Conservation (phyloP, 345 rosid species). For the Eucalyptus pauciflora region DNA sequence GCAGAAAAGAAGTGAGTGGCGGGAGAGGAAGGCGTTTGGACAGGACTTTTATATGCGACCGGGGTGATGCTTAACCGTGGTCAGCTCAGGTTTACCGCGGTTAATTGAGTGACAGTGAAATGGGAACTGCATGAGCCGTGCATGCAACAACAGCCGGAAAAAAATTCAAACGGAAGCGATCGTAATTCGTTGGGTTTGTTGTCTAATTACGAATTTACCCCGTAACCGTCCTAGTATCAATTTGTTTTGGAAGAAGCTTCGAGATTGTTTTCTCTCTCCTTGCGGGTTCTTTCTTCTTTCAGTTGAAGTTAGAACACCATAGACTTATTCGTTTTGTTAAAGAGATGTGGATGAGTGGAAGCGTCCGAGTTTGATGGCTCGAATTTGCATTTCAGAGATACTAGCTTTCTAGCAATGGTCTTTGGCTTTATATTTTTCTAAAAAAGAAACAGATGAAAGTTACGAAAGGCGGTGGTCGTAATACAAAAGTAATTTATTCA, state of each 20-base stretch:
- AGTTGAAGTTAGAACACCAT: too few relatives aligned
- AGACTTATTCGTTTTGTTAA: too few relatives aligned
- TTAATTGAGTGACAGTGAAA: neutral
- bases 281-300: neutral
- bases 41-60: neutral
- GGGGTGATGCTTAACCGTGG: neutral
- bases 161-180: neutral
- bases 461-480: rapidly evolving
- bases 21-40: neutral
- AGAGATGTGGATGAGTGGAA: too few relatives aligned
- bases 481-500: too few relatives aligned
- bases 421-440: too few relatives aligned
- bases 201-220: neutral
- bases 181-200: neutral
- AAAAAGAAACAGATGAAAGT: too few relatives aligned
- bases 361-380: too few relatives aligned
- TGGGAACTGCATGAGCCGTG: neutral
- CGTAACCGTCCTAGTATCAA: neutral
- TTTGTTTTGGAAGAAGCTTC: neutral
- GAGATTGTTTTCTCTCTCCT: neutral
- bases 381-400: too few relatives aligned
- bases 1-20: neutral
- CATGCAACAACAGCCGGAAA: neutral
- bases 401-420: too few relatives aligned
- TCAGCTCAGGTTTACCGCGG: neutral